Conservation (phyloP, 2,329 filamentous ascomycete species). For the Pseudopyrenochaeta lycopersici region DNA sequence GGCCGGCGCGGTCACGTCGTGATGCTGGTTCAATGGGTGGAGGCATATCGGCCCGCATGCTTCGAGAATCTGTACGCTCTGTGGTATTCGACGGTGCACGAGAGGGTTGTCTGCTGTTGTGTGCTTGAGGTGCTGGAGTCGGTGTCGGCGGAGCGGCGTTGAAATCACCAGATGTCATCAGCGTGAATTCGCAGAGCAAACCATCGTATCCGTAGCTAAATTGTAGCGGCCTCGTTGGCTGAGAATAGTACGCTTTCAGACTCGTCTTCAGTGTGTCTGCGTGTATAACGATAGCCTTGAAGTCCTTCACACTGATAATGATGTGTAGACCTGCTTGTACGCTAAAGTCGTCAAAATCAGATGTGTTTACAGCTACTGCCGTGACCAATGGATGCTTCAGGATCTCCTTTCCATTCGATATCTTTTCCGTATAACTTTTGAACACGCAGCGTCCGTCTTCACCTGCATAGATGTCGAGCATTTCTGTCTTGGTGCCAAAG, state of each 20-base stretch:
- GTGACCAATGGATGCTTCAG: conserved; percentile 83
- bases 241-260: conserved; percentile 74
- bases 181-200: conserved; percentile 77
- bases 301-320: conserved; percentile 83
- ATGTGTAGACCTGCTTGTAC: conserved; percentile 81
- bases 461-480: conserved; percentile 76
- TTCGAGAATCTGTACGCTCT: conserved; percentile 31
- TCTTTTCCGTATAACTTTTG: conserved; percentile 83
- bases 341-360: conserved; percentile 78
- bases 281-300: conserved; percentile 79
- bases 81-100: conserved; percentile 33
- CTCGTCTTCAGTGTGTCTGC: conserved; percentile 74
- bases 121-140: conserved; percentile 46
- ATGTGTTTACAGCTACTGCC: conserved; percentile 77
- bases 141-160: conserved; percentile 48
- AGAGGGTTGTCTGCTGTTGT: conserved; percentile 43
- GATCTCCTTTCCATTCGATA: conserved; percentile 75
- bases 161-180: conserved; percentile 81
- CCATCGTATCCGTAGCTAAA: conserved; percentile 75
- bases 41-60: conserved; percentile 51
- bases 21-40: conserved; percentile 50
- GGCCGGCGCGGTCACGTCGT: conserved; percentile 35
- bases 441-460: conserved; percentile 76
- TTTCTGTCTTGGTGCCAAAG: conserved; percentile 81
- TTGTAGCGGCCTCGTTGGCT: conserved; percentile 75